Conservation (phyloP, 148 eudicot species). For the Rhododendron griersonianum region DNA sequence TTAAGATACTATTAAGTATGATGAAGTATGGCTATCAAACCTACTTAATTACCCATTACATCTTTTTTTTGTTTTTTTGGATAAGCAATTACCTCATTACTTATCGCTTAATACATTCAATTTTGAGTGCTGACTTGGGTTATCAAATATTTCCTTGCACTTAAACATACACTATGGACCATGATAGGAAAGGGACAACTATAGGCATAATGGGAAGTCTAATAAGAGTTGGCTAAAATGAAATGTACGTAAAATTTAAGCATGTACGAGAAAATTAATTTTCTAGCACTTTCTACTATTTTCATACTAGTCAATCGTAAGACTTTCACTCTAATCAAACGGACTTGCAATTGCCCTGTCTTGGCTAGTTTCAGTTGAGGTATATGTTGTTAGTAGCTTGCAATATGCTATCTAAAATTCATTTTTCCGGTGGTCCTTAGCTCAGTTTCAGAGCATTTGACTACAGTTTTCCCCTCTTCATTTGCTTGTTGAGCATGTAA, state of each 20-base stretch:
- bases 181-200: neutral
- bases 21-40: no score
- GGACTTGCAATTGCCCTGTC: no score
- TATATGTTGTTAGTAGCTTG: neutral
- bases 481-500: neutral
- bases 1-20: no score
- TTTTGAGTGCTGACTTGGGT: no score
- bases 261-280: neutral
- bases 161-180: neutral
- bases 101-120: no score
- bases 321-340: neutral
- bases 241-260: neutral
- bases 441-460: neutral
- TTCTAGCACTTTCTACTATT: neutral
- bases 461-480: neutral
- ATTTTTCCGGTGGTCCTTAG: neutral
- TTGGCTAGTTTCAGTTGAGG: neutral
- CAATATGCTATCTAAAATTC: neutral
- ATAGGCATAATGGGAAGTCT: neutral
- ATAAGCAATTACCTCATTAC: no score
- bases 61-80: no score
- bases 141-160: neutral
- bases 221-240: neutral
- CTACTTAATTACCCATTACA: no score
- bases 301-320: neutral